Conservation (phyloP, 768 basidiomycete species). For the Kwoniella newhampshirensis region DNA sequence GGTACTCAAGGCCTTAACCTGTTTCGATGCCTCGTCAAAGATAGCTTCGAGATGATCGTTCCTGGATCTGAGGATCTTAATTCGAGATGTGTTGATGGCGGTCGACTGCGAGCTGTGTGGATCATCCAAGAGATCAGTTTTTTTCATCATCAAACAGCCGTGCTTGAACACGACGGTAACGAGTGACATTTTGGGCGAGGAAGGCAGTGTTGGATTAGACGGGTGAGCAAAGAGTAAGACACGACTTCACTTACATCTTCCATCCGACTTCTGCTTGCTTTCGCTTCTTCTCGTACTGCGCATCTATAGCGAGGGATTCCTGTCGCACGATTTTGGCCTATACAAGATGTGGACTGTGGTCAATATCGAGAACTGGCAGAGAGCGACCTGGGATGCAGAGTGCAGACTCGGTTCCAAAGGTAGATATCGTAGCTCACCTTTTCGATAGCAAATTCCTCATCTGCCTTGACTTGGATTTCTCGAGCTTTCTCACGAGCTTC, state of each 20-base stretch:
- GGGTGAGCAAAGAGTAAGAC: too few relatives aligned
- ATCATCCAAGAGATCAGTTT: not conserved
- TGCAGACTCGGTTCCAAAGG: not conserved
- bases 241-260: conserved; percentile 73
- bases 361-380: not conserved
- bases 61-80: conserved; percentile 81
- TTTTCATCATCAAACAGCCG: not conserved
- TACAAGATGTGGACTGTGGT: too few relatives aligned
- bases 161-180: not conserved
- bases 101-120: conserved; percentile 80
- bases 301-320: conserved; percentile 91
- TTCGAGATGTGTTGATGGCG: conserved; percentile 91
- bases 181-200: too few relatives aligned
- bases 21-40: conserved; percentile 69
- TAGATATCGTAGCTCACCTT: conserved; percentile 62
- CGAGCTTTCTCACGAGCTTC: conserved; percentile 96
- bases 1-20: conserved; percentile 64
- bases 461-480: conserved; percentile 94
- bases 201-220: too few relatives aligned
- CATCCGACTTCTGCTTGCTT: conserved; percentile 90
- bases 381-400: too few relatives aligned
- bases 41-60: conserved; percentile 90
- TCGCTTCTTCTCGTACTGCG: conserved; percentile 89
- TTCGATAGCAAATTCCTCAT: conserved; percentile 98
- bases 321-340: conserved; percentile 97